These are phyloP conservation scores for Chenopodium album DNA, from an alignment of 148 eudicot genomes.

Conservation along the genomic window DNA sequence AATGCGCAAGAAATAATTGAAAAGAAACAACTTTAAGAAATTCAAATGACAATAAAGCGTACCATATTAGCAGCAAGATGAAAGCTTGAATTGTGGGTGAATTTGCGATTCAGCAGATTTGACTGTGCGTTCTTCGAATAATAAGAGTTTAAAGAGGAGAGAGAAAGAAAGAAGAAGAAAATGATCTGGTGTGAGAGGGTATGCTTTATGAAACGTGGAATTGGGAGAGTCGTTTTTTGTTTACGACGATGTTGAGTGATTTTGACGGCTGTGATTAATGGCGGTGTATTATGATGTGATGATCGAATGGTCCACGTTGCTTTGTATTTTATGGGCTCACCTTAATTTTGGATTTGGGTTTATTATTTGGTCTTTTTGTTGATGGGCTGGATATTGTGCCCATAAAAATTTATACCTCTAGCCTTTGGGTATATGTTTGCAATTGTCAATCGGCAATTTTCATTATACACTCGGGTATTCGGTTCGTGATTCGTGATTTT, in stretches of 20 bases:
- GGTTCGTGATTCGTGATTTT: too few relatives aligned
- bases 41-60: neutral
- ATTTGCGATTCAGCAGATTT: slow-evolving; percentile 22
- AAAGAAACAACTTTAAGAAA: neutral
- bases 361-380: neutral
- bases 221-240: neutral
- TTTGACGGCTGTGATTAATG: slow-evolving; percentile 9
- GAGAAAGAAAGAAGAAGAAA: neutral
- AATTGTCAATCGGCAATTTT: too few relatives aligned
- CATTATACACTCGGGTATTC: too few relatives aligned
- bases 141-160: neutral
- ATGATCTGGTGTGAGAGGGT: slow-evolving; percentile 17
- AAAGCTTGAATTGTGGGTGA: neutral
- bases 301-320: slow-evolving; percentile 18
- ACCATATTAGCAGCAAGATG: slow-evolving; percentile 26
- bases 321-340: neutral
- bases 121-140: neutral
- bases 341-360: neutral
- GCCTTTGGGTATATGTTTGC: too few relatives aligned
- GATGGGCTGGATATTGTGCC: neutral
- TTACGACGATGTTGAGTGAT: neutral
- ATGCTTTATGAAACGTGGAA: slow-evolving; percentile 12
- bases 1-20: neutral
- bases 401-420: too few relatives aligned
- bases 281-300: neutral